phyloP scores from a whole-genome alignment of 2,329 filamentous ascomycete species.

The Alternaria solani region DNA sequence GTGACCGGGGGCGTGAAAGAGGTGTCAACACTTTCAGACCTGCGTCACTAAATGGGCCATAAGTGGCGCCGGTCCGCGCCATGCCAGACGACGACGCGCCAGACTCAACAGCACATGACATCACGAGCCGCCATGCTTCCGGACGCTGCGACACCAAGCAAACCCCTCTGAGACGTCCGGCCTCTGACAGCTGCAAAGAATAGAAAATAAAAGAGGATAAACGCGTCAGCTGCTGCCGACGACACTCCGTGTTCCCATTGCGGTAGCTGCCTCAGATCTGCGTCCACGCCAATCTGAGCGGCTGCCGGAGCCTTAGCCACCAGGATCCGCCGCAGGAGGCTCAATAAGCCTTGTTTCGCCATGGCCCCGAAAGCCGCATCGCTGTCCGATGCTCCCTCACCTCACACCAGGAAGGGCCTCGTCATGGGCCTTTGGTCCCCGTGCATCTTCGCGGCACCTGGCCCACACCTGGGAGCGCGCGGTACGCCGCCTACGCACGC shows the following conservation, averaged over 20 bases:
- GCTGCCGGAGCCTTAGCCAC: constrained; percentile 1
- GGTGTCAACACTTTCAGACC: constrained; percentile 1
- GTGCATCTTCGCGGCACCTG: not conserved
- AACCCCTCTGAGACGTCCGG: not conserved
- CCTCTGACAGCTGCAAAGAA: constrained; percentile 4
- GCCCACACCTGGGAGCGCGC: constrained; percentile 1
- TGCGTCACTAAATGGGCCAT: constrained; percentile 11
- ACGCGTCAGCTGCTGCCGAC: constrained; percentile 13
- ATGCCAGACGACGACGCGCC: not conserved
- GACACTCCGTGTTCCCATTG: constrained; percentile 1
- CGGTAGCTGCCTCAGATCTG: constrained; percentile 12
- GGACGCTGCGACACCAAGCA: constrained; percentile 9
- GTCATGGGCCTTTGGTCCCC: not conserved
- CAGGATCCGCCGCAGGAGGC: constrained; percentile 2
- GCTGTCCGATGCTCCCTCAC: not conserved
- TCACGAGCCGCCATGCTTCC: constrained; percentile 11
- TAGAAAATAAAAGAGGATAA: constrained; percentile 1
- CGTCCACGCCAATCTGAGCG: constrained; percentile 8
- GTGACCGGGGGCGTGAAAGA: not conserved
- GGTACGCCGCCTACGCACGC: constrained; percentile 3
- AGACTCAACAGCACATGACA: constrained; percentile 11
- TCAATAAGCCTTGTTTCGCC: constrained; percentile 7
- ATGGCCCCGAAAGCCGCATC: not conserved
- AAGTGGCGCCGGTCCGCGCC: constrained; percentile 6
- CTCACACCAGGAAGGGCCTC: not conserved